These are phyloP conservation scores for Psilocybe cubensis DNA, from an alignment of 768 basidiomycete species.

Conservation along the genomic window DNA sequence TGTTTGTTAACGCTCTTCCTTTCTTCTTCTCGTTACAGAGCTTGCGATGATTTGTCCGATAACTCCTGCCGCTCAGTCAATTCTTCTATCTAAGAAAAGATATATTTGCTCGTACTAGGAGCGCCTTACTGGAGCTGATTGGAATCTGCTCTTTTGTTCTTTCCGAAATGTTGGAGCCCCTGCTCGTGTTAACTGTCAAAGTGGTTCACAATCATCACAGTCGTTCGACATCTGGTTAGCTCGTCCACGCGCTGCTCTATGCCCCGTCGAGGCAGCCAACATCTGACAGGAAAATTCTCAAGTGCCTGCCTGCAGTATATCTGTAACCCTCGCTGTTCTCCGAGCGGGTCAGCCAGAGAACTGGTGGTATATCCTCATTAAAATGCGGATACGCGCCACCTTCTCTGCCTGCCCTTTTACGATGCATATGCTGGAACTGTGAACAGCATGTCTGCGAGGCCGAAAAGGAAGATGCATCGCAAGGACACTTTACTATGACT, in stretches of 20 bases:
- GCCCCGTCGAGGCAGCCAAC: neutral
- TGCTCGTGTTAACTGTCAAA: neutral
- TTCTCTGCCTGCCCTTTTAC: neutral
- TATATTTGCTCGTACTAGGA: neutral
- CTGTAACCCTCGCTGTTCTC: conserved; percentile 1
- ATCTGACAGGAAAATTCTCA: neutral
- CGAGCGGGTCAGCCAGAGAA: neutral
- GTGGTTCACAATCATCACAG: no score
- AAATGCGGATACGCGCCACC: conserved; percentile 2
- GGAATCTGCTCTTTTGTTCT: neutral
- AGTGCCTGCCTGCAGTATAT: no score
- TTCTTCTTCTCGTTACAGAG: neutral
- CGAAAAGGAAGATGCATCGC: conserved; percentile 6
- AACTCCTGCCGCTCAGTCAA: neutral
- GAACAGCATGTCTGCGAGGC: neutral
- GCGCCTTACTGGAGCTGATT: neutral
- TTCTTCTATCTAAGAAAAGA: neutral
- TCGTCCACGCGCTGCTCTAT: neutral
- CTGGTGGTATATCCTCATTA: conserved; percentile 1
- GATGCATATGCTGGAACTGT: neutral
- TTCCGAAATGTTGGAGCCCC: neutral
- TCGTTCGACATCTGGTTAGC: no score
- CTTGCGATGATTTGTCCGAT: neutral
- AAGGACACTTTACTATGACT: no score
- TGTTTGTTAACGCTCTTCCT: neutral